These are phyloP conservation scores for Quercus variabilis DNA, from an alignment of 306 rosid genomes.

Conservation along the genomic window DNA sequence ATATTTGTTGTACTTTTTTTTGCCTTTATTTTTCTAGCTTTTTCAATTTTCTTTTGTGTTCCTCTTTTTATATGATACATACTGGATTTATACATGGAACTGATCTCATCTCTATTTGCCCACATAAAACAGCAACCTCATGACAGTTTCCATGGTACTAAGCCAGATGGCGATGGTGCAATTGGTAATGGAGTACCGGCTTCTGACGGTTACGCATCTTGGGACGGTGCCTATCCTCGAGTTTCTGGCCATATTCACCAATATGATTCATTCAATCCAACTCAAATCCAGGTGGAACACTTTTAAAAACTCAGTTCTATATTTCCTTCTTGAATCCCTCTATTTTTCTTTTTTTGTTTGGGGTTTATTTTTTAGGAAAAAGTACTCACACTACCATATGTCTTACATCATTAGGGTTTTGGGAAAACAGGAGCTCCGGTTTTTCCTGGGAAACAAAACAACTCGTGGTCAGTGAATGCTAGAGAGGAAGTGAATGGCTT, in stretches of 20 bases:
- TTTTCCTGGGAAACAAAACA: not conserved
- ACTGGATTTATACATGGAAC: not conserved
- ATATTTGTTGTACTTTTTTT: not conserved
- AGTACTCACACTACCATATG: not conserved
- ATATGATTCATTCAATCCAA: not conserved
- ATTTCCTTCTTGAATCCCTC: not conserved
- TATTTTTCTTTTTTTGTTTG: not conserved
- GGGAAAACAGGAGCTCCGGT: not conserved
- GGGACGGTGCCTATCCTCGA: not conserved
- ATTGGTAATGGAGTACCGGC: not conserved
- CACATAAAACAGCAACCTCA: not conserved
- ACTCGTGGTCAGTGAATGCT: not conserved
- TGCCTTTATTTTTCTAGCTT: no score
- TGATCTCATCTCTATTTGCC: not conserved
- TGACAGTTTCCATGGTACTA: not conserved
- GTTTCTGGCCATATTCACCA: not conserved
- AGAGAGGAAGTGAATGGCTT: not conserved
- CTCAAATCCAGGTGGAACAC: conserved; percentile 3
- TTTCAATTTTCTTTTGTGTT: no score
- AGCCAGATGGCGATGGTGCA: not conserved
- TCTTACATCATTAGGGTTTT: not conserved
- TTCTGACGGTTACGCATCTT: not conserved
- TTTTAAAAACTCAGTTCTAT: not conserved
- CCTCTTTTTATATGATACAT: no score
- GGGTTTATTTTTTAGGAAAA: not conserved